Conservation (phyloP, 1,139 yeast genomes). For the Saccharomycopsis crataegensis region DNA sequence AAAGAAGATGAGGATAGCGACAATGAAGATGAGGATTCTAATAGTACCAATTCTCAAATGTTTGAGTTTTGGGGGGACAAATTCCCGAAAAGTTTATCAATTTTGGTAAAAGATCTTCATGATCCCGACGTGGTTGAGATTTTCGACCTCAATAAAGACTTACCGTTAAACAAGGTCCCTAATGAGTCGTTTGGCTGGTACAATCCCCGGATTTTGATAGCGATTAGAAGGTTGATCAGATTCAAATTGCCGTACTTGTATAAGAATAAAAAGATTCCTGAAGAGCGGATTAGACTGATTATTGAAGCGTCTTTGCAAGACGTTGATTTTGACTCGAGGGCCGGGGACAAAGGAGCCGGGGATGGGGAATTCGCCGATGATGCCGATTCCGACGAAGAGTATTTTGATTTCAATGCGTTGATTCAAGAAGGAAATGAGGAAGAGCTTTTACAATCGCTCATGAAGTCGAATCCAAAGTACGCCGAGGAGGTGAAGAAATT, state of each 20-base stretch:
- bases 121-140: constrained; percentile 56
- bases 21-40: not conserved
- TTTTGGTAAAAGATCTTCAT: constrained; percentile 75
- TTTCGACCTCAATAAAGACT: constrained; percentile 34
- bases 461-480: constrained; percentile 5
- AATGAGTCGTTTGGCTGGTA: constrained; percentile 72
- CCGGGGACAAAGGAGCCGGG: not conserved
- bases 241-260: constrained; percentile 61
- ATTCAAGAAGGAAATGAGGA: constrained; percentile 25
- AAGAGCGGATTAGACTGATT: constrained; percentile 3
- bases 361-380: constrained; percentile 1
- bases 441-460: constrained; percentile 5
- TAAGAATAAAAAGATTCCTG: constrained; percentile 20
- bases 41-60: not conserved
- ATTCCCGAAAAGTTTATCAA: constrained; percentile 61
- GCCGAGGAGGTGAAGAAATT: constrained; percentile 4
- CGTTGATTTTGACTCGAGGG: constrained; percentile 1
- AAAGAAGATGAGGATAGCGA: not conserved
- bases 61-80: constrained; percentile 65
- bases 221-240: constrained; percentile 61
- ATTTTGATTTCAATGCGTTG: constrained; percentile 29
- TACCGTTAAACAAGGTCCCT: constrained; percentile 7
- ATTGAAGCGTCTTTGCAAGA: constrained; percentile 11
- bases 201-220: constrained; percentile 50
- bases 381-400: constrained; percentile 1